Evolutionary conservation across 1,284 basidiomycete species (phyloP).

Genomic region (Salmacisia buchloeana): DNA sequence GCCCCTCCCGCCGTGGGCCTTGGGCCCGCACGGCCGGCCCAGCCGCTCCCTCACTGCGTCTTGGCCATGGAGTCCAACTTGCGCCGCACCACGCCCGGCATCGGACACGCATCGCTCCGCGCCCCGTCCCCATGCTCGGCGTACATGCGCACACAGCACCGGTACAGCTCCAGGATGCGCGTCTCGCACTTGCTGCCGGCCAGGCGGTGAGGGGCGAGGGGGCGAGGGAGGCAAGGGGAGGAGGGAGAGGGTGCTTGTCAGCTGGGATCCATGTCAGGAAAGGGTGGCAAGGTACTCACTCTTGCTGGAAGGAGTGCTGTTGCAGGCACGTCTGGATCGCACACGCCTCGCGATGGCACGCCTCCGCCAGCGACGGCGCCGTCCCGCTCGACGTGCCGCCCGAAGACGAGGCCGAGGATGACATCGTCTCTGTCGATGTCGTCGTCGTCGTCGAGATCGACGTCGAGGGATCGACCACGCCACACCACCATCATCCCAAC

Average conservation of each 20-base stretch:
- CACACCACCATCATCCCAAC: no score
- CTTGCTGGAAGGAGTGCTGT: constrained; percentile 36
- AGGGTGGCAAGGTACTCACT: constrained; percentile 8
- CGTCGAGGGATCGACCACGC: no score
- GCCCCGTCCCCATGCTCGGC: constrained; percentile 27
- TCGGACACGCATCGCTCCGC: constrained; percentile 39
- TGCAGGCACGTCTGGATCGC: constrained; percentile 44
- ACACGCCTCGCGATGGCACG: constrained; percentile 44
- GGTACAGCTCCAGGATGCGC: constrained; percentile 39
- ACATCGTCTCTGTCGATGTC: not conserved
- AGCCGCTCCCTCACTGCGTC: no score
- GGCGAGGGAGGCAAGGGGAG: not conserved
- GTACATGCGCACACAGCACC: constrained; percentile 45
- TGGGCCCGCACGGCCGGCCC: no score
- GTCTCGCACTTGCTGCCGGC: constrained; percentile 26
- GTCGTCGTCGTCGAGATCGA: no score
- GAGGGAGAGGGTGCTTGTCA: not conserved
- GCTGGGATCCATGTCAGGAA: no score
- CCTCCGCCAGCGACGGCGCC: not conserved
- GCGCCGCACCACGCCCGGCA: constrained; percentile 28
- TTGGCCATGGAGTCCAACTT: no score
- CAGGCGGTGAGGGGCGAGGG: not conserved
- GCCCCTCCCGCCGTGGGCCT: no score
- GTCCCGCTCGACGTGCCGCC: constrained; percentile 23
- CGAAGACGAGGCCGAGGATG: constrained; percentile 19